These are phyloP conservation scores for Craspedostauros australis DNA, from an alignment of 108 stramenopile genomes.

Conservation along the genomic window DNA sequence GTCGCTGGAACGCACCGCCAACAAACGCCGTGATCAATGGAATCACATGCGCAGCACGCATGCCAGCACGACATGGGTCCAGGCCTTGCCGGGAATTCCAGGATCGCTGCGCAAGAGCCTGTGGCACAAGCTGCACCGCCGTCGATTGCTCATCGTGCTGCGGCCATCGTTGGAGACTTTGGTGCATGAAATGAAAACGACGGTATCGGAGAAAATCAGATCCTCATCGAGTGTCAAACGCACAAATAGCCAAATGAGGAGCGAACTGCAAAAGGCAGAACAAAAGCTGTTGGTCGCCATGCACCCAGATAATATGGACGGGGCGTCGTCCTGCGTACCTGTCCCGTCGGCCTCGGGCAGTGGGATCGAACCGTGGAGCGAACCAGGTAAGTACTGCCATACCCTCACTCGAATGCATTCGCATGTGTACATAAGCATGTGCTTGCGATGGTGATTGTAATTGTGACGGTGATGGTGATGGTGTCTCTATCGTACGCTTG, in stretches of 20 bases:
- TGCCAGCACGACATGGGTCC: slow-evolving; percentile 30
- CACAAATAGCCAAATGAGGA: background rate
- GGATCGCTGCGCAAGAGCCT: slow-evolving; percentile 31
- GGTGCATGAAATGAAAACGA: slow-evolving; percentile 11
- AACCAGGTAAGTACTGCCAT: slow-evolving; percentile 32
- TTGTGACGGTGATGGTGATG: too few species aligned
- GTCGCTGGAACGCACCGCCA: slow-evolving; percentile 27
- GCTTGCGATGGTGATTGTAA: too few species aligned
- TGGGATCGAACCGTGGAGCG: too few species aligned
- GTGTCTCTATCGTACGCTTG: too few species aligned
- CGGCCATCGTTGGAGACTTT: slow-evolving; percentile 26
- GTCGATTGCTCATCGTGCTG: slow-evolving; percentile 43
- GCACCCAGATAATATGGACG: slow-evolving; percentile 22
- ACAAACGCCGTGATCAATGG: slow-evolving; percentile 31
- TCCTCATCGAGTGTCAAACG: background rate
- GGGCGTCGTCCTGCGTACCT: slow-evolving; percentile 2
- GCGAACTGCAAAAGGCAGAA: slow-evolving; percentile 33
- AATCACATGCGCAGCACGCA: slow-evolving; percentile 31
- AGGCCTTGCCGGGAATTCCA: slow-evolving; percentile 28
- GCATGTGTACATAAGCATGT: background rate
- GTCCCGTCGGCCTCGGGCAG: slow-evolving; percentile 14
- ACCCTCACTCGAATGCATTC: background rate
- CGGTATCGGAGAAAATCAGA: slow-evolving; percentile 1
- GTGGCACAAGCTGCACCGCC: slow-evolving; percentile 47
- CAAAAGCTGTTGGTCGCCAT: slow-evolving; percentile 31